Evolutionary conservation across 768 basidiomycete genomes (phyloP).

Genomic region (Candolleomyces aberdarensis): DNA sequence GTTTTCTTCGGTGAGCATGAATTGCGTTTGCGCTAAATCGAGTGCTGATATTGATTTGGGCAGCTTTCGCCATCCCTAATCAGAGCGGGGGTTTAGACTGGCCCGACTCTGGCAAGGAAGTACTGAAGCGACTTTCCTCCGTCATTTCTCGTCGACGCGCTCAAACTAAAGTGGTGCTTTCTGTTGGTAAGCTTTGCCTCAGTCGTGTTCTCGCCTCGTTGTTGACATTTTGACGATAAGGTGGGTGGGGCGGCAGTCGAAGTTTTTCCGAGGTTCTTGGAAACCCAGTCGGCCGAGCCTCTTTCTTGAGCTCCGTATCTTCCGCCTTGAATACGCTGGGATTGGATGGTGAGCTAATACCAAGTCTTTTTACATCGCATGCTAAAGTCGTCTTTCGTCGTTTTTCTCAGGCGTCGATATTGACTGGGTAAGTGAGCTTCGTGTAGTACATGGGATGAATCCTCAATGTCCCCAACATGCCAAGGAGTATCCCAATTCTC

Average conservation of each 20-base stretch:
- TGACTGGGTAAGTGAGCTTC: constrained; percentile 46
- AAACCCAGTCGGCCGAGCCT: constrained; percentile 39
- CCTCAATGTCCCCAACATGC: no score
- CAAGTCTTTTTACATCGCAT: constrained; percentile 11
- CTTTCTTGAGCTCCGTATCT: constrained; percentile 51
- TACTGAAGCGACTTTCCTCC: constrained; percentile 54
- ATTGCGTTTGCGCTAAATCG: neutral
- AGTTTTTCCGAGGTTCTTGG: constrained; percentile 60
- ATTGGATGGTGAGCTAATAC: constrained; percentile 54
- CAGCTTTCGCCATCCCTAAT: constrained; percentile 67
- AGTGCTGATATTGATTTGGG: constrained; percentile 12
- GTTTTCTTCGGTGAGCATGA: constrained; percentile 52
- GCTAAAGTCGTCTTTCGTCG: constrained; percentile 16
- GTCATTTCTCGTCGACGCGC: constrained; percentile 49
- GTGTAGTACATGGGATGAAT: no score
- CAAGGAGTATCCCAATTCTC: constrained; percentile 67
- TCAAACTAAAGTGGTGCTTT: constrained; percentile 62
- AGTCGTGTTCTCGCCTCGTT: neutral
- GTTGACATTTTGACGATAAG: constrained; percentile 10
- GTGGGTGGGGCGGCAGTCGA: constrained; percentile 64
- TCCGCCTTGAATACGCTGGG: constrained; percentile 51
- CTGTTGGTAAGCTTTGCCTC: constrained; percentile 49
- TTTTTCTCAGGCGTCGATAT: constrained; percentile 37
- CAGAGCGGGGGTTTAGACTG: constrained; percentile 49
- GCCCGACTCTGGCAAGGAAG: constrained; percentile 43